These are phyloP conservation scores for Coniochaeta prunicola DNA, from an alignment of 2,329 filamentous ascomycete genomes.

Conservation along the genomic window DNA sequence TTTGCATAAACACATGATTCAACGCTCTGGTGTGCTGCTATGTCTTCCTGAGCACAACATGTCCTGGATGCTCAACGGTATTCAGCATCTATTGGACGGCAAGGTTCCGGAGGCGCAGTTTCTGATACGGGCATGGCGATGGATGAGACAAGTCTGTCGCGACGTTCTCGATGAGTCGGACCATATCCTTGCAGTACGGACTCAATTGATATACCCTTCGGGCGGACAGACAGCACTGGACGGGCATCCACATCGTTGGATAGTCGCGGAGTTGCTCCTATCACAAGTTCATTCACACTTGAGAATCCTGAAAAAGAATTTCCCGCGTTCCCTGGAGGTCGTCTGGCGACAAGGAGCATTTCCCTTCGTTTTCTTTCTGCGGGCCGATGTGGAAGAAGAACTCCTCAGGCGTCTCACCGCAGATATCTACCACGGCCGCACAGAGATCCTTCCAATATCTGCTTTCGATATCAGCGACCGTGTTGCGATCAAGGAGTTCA, in stretches of 20 bases:
- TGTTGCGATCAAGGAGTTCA: slow-evolving; percentile 15
- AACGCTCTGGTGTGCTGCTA: slow-evolving; percentile 45
- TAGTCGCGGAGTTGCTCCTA: slow-evolving; percentile 32
- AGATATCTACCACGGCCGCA: slow-evolving; percentile 28
- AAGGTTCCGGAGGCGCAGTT: slow-evolving; percentile 28
- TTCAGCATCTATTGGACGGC: slow-evolving; percentile 46
- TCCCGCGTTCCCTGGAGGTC: slow-evolving; percentile 39
- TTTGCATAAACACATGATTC: slow-evolving; percentile 30
- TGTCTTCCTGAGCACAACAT: slow-evolving; percentile 57
- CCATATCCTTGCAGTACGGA: slow-evolving; percentile 43
- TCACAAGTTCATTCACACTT: slow-evolving; percentile 29
- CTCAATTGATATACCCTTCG: slow-evolving; percentile 50
- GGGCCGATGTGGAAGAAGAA: slow-evolving; percentile 35
- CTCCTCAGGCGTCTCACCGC: slow-evolving; percentile 30
- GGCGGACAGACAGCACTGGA: slow-evolving; percentile 42
- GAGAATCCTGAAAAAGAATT: slow-evolving; percentile 24
- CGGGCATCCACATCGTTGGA: slow-evolving; percentile 46
- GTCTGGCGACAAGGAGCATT: slow-evolving; percentile 33
- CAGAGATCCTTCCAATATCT: slow-evolving; percentile 22
- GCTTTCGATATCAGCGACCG: slow-evolving; percentile 20
- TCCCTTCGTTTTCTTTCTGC: slow-evolving; percentile 50
- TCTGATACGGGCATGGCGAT: slow-evolving; percentile 45
- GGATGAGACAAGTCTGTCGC: slow-evolving; percentile 39
- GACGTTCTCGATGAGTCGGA: slow-evolving; percentile 62
- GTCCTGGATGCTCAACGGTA: slow-evolving; percentile 56